Conservation (phyloP, 257 asterid species). For the Fraxinus excelsior region DNA sequence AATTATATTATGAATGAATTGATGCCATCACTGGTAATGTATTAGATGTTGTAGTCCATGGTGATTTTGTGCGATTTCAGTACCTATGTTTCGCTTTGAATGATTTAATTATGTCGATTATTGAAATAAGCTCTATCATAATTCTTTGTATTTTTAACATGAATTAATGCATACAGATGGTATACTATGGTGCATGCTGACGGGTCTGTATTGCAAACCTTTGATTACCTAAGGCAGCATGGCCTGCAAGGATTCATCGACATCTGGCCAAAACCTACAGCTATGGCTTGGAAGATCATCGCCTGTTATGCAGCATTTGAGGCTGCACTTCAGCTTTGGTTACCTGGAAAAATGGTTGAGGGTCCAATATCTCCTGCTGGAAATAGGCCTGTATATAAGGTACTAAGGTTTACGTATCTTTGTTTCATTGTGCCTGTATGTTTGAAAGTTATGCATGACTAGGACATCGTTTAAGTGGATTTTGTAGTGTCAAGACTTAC, state of each 20-base stretch:
- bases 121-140: neutral
- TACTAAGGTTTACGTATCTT: constrained; percentile 21
- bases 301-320: constrained; percentile 76
- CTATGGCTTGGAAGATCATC: constrained; percentile 71
- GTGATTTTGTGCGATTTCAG: neutral
- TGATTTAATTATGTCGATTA: too few relatives aligned
- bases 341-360: constrained; percentile 83
- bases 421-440: neutral
- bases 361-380: constrained; percentile 95
- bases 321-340: constrained; percentile 87
- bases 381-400: constrained; percentile 89
- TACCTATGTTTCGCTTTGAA: neutral
- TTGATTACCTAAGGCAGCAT: constrained; percentile 55
- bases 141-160: neutral
- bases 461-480: constrained; percentile 2
- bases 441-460: neutral
- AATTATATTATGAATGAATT: neutral
- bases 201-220: constrained; percentile 80
- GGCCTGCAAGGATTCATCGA: constrained; percentile 68
- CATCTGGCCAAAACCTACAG: constrained; percentile 88
- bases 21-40: neutral
- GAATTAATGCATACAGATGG: constrained; percentile 65
- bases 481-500: constrained; percentile 2
- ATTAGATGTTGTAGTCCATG: neutral
- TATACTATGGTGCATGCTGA: constrained; percentile 96